Percentiles rank a stretch among this genome's conserved stretches.
Evolutionary conservation across 768 basidiomycete genomes (phyloP).

Genomic region (Lactarius akahatsu): DNA sequence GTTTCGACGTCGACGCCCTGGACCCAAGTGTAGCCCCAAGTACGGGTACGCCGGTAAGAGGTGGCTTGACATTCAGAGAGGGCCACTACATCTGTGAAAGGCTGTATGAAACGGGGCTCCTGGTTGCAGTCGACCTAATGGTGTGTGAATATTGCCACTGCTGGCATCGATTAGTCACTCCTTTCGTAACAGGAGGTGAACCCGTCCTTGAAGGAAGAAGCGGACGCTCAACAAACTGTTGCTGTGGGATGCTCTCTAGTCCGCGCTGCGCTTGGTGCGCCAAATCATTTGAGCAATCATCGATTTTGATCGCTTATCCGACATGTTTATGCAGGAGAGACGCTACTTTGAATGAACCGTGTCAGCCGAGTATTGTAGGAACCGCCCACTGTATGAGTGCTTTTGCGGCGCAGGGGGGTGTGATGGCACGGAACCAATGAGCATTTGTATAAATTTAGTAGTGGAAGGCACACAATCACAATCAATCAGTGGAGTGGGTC

Average conservation of each 20-base stretch:
- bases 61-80: constrained; percentile 94
- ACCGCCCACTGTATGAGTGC: background rate
- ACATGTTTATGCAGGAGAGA: constrained; percentile 29
- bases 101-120: constrained; percentile 85
- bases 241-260: constrained; percentile 87
- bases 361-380: background rate
- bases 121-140: constrained; percentile 94
- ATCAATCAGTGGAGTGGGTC: background rate
- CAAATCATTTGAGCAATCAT: background rate
- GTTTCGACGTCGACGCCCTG: constrained; percentile 94
- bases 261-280: constrained; percentile 75
- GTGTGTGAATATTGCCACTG: constrained; percentile 42
- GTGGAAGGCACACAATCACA: background rate
- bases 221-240: constrained; percentile 81
- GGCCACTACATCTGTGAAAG: constrained; percentile 98
- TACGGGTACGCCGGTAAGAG: constrained; percentile 91
- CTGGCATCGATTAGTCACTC: constrained; percentile 13
- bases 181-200: constrained; percentile 76
- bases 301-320: background rate
- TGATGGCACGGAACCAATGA: constrained; percentile 8
- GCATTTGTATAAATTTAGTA: constrained; percentile 11
- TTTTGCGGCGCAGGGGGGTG: background rate
- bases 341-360: constrained; percentile 29
- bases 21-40: constrained; percentile 97
- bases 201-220: constrained; percentile 79